Evolutionary conservation across 768 basidiomycete species (phyloP), one percentile per base, ranked within the genome.

Genomic region (Podaxis rugospora): DNA sequence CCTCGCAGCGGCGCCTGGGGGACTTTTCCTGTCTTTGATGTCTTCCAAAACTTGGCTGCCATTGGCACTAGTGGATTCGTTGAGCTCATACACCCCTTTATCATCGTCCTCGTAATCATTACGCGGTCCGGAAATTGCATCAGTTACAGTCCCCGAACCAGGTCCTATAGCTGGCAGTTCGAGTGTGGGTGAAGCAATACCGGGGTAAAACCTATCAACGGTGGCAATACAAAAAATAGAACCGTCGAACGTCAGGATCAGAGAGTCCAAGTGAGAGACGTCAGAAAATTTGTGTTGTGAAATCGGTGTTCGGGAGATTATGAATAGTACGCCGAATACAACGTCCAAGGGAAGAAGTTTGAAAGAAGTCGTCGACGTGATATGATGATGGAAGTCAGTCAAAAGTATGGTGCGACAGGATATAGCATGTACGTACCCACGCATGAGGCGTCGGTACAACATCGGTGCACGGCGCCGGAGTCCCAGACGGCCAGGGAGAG

Each of bases 401-500:
- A 44, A n/a, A 18, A 18, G 18, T 6, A 44, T 16, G n/a, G 42
- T 16, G 39, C 13, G 39, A 14, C 6, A 40, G 11, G 16, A 40
- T 44, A 16, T 44, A 16, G 14, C 14, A 27, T 9, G 50, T 39
- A 67, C 72, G 55, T 39, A 92, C 88, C 92, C 93, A 71, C 92
- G 83, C 92, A 97, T 95, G 18, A 97, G 83, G 36, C 95, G 84
- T 66, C 84, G 81, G 73, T 98, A 98, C 36, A 98, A 82, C 70
- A 88, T 88, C 0, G 95, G 94, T 14, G 95, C 95, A 42, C 94
- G 83, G 13, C 95, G 81, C 36, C 88, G 82, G 25, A 98, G 77
- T 5, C 82, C 75, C 16, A 98, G 75, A 21, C 93, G 81, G n/a
- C 95, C 95, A 0, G 95, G 95, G 1, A 98, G 81, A n/a, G 83